Conservation (phyloP, 306 rosid species). For the Mucuna pruriens region DNA sequence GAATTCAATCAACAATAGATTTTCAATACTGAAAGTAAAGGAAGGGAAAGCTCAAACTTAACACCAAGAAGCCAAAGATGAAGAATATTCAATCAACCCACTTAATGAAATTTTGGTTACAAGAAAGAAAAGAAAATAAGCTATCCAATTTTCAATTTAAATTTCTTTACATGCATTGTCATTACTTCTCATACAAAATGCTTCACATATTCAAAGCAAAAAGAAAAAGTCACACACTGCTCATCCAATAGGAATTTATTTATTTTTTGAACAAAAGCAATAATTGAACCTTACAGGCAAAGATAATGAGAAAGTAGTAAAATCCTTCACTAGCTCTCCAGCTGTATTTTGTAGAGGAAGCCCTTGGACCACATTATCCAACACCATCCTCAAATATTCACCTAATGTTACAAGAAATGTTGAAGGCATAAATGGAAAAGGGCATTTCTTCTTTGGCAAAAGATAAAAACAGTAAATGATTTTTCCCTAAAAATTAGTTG, state of each 20-base stretch:
- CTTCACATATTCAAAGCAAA: slow-evolving; percentile 22
- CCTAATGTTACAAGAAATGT: slow-evolving; percentile 56
- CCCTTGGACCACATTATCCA: slow-evolving; percentile 60
- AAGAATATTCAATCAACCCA: slow-evolving; percentile 15
- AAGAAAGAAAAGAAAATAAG: slow-evolving; percentile 13
- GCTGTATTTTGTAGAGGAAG: slow-evolving; percentile 57
- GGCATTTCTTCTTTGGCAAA: slow-evolving; percentile 28
- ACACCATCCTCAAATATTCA: slow-evolving; percentile 50
- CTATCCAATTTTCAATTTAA: slow-evolving; percentile 17
- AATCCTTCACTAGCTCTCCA: slow-evolving; percentile 61
- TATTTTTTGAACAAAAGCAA: neutral
- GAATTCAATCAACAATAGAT: slow-evolving; percentile 39
- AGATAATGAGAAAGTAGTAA: slow-evolving; percentile 58
- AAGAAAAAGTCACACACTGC: slow-evolving; percentile 24
- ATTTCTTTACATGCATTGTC: slow-evolving; percentile 32
- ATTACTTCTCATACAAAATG: slow-evolving; percentile 6
- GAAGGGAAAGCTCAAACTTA: slow-evolving; percentile 34
- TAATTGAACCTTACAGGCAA: slow-evolving; percentile 69
- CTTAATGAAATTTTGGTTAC: slow-evolving; percentile 10
- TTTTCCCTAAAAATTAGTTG: neutral
- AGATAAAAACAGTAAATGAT: slow-evolving; percentile 25
- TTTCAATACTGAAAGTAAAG: slow-evolving; percentile 36
- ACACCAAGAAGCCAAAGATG: slow-evolving; percentile 17
- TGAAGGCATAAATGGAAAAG: slow-evolving; percentile 36
- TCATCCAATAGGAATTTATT: slow-evolving; percentile 1